Conservation (phyloP, 257 asterid genomes). For the Primulina tabacum region DNA sequence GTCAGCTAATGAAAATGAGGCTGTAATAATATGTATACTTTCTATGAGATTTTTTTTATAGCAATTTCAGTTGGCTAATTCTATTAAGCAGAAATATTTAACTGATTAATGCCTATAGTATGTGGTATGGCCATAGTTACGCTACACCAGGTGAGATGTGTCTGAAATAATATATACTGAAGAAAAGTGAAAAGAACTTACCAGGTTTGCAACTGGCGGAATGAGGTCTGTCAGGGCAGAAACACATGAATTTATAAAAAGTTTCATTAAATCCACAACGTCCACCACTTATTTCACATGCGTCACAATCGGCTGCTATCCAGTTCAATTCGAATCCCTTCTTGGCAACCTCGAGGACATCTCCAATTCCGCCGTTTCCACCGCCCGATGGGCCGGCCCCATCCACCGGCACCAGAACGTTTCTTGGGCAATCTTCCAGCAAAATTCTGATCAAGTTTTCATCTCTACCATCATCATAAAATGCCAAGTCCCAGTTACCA, state of each 20-base stretch:
- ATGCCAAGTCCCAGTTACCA: conserved; percentile 28
- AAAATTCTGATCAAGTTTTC: conserved; percentile 27
- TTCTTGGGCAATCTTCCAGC: conserved; percentile 25
- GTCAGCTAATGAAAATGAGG: too few species aligned
- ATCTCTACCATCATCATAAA: conserved; percentile 26
- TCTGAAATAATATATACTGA: too few species aligned
- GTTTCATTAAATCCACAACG: conserved; percentile 43
- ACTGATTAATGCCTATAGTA: too few species aligned
- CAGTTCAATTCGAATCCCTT: conserved; percentile 54
- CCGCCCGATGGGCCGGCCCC: neutral
- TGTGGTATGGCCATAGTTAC: too few species aligned
- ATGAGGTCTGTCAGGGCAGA: conserved; percentile 60
- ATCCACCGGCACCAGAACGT: conserved; percentile 51
- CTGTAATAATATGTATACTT: too few species aligned
- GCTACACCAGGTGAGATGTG: too few species aligned
- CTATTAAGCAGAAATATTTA: too few species aligned
- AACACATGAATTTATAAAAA: conserved; percentile 37
- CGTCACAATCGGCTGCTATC: conserved; percentile 40
- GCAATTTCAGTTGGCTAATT: too few species aligned
- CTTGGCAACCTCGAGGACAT: conserved; percentile 33
- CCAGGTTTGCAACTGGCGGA: conserved; percentile 39
- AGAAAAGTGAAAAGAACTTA: conserved; percentile 24
- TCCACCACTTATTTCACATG: conserved; percentile 48
- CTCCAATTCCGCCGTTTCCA: conserved; percentile 3
- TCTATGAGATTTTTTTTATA: too few species aligned